Conservation (phyloP, 2,329 filamentous ascomycete species). For the Ophiobolus disseminans region DNA sequence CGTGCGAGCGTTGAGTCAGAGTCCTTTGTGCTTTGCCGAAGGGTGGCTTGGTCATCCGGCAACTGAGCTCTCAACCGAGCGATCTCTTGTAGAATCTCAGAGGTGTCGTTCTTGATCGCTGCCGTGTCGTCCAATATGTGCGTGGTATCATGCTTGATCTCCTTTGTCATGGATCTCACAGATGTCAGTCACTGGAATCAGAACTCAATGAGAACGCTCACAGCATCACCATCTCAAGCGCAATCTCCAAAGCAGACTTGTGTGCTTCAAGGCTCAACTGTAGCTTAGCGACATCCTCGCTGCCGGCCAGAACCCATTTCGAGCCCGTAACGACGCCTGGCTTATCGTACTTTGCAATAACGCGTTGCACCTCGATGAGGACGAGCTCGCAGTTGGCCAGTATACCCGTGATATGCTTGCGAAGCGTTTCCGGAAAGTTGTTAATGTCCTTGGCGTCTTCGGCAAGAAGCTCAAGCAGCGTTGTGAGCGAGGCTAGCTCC, state of each 20-base stretch:
- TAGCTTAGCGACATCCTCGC: neutral
- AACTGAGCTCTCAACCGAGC: neutral
- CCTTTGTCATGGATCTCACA: neutral
- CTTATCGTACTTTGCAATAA: neutral
- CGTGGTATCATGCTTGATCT: neutral
- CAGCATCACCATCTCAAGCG: neutral
- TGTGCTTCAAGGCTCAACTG: neutral
- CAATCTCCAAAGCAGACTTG: neutral
- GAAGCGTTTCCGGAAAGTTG: neutral
- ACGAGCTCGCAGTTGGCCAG: slow-evolving; percentile 3
- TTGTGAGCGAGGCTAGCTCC: slow-evolving; percentile 10
- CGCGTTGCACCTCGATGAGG: neutral
- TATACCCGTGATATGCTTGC: neutral
- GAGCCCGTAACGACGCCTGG: neutral
- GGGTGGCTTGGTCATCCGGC: neutral
- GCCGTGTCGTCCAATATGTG: neutral
- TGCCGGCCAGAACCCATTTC: neutral
- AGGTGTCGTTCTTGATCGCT: neutral
- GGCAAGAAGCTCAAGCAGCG: slow-evolving; percentile 8
- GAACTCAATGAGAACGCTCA: neutral
- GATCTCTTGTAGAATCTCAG: neutral
- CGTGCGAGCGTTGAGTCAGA: slow-evolving; percentile 8
- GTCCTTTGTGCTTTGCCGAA: neutral
- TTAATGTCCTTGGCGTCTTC: slow-evolving; percentile 5
- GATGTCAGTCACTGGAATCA: neutral